Evolutionary conservation across 1,284 basidiomycete species (phyloP).

Genomic region (Tilletia indica): DNA sequence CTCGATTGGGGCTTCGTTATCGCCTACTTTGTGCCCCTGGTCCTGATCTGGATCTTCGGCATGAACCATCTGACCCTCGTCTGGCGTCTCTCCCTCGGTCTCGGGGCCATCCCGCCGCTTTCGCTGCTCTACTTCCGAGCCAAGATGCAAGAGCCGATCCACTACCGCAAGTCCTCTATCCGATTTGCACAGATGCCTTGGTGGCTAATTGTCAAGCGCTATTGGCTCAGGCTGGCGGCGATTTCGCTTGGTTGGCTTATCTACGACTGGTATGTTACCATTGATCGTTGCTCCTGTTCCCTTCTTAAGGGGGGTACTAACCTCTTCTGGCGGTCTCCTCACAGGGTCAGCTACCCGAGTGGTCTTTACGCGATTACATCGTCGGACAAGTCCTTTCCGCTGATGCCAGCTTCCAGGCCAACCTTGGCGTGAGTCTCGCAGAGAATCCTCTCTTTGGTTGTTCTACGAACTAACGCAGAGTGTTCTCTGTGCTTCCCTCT

Average conservation of each 20-base stretch:
- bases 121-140: constrained; percentile 82
- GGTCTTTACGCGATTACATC: constrained; percentile 81
- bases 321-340: background rate
- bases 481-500: background rate
- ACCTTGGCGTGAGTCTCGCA: constrained; percentile 16
- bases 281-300: background rate
- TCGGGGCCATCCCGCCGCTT: constrained; percentile 78
- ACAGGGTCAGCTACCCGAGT: constrained; percentile 31
- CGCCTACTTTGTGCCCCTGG: constrained; percentile 76
- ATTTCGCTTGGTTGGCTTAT: constrained; percentile 78
- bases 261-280: constrained; percentile 66
- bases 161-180: constrained; percentile 71
- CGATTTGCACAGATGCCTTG: constrained; percentile 72
- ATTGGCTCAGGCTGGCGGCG: constrained; percentile 70
- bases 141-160: constrained; percentile 74
- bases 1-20: constrained; percentile 85
- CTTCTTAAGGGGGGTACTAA: background rate
- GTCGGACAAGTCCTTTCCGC: constrained; percentile 65
- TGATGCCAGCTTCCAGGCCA: constrained; percentile 19
- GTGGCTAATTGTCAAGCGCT: constrained; percentile 73
- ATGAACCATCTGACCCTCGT: constrained; percentile 46
- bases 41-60: constrained; percentile 63
- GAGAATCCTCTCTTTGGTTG: constrained; percentile 40
- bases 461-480: constrained; percentile 35
- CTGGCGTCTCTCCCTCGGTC: constrained; percentile 77